Conservation (phyloP, 768 basidiomycete species). For the Boletus edulis region DNA sequence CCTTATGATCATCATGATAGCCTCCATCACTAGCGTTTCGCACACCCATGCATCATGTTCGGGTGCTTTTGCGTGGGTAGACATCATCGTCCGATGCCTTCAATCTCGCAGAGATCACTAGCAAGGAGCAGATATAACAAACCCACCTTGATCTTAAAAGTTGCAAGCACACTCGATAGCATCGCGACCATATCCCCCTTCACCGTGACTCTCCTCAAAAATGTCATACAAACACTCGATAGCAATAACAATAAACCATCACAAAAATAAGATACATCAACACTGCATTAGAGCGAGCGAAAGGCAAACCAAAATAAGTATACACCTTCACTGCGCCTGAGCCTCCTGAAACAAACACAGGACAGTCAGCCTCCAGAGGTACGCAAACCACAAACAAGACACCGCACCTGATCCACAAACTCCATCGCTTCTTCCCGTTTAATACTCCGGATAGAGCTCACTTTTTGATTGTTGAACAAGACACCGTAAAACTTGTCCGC, state of each 20-base stretch:
- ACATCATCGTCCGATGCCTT: too few relatives aligned
- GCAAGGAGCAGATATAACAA: too few relatives aligned
- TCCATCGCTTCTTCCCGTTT: slow-evolving; percentile 89
- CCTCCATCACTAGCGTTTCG: too few relatives aligned
- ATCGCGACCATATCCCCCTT: not conserved
- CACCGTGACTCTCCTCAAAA: not conserved
- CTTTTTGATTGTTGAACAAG: slow-evolving; percentile 92
- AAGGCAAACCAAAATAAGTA: not conserved
- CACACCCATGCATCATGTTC: too few relatives aligned
- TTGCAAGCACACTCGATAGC: too few relatives aligned
- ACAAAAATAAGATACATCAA: not conserved
- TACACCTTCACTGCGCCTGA: slow-evolving; percentile 38
- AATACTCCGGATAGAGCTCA: slow-evolving; percentile 85
- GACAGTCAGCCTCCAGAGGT: not conserved
- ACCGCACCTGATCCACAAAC: slow-evolving; percentile 82
- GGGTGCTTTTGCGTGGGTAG: too few relatives aligned
- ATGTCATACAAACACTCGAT: not conserved
- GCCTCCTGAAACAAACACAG: slow-evolving; percentile 38
- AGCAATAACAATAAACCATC: slow-evolving; percentile 22
- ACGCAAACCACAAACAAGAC: slow-evolving; percentile 1
- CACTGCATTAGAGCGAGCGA: not conserved
- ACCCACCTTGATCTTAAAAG: too few relatives aligned
- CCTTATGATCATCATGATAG: too few relatives aligned
- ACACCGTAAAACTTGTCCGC: slow-evolving; percentile 99
- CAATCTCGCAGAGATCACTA: too few relatives aligned